Evolutionary conservation across 441 rosid species (phyloP), one percentile per base, ranked within the genome.

Genomic region (Pelargonium citronellum): DNA sequence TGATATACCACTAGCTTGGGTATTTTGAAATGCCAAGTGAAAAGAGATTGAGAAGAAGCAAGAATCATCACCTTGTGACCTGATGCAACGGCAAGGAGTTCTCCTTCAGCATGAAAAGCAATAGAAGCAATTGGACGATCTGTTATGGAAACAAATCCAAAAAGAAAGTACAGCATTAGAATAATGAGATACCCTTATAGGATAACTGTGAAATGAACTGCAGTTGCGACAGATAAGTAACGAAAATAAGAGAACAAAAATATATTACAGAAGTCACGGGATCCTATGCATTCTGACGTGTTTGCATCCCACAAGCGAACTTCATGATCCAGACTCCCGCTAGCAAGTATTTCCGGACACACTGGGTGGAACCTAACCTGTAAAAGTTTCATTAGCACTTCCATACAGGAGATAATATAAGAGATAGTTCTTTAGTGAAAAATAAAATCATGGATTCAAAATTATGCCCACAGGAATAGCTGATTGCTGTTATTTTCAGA

Each of bases 311-410:
- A 92, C 70, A 92, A 74, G 78, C 87, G 88, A 68, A 92, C 97
- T 84, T 91, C 87, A 34, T 82, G 90, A 80, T 92, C 98, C 87
- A 92, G 87, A 83, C 98, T 92, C 74, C 98, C 97, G 85, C 98
- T 92, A 63, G 98, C 98, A 83, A 92, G 85, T 75, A 92, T 84
- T 80, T 85, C 87, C 39, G 96, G 84, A 75, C 80, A 82, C 67
- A 74, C 72, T 27, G 98, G 98, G 72, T 92, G 97, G 78, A 91
- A 92, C 83, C 96, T 92, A 78, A 92, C 98, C 96, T 92, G 90
- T 76, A 84, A 71, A 67, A 64, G 41, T 67, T 73, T 75, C 76
- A 72, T 68, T 15, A 80, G 72, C 69, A 72, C 30, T 49, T 78
- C 20, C 64, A 46, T 44, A 39, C 22, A 30, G 12, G 24, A 22